Evolutionary conservation across 352 stramenopile genomes (phyloP).

Genomic region (Phytopythium boreale): DNA sequence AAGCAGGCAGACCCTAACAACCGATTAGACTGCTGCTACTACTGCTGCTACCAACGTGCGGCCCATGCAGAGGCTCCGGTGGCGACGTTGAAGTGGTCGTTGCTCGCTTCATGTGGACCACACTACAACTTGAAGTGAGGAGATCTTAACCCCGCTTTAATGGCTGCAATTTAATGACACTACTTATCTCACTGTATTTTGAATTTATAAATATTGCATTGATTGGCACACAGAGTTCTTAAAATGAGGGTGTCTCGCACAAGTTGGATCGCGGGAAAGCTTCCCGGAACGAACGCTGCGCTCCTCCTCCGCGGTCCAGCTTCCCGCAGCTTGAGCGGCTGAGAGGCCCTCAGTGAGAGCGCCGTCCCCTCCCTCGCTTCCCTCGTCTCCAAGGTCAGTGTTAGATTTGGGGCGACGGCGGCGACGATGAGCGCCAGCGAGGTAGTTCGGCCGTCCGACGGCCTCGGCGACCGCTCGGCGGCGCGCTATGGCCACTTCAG

Average conservation of each 20-base stretch:
- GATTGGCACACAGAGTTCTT: background rate
- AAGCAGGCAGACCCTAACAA: too few species aligned
- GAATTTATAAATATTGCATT: too few species aligned
- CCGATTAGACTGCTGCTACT: too few species aligned
- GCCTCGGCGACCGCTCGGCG: background rate
- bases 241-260: background rate
- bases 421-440: background rate
- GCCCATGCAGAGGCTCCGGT: background rate
- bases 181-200: too few species aligned
- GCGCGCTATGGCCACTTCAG: background rate
- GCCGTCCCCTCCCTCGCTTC: background rate
- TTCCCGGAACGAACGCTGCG: background rate
- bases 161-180: too few species aligned
- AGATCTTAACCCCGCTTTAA: too few species aligned
- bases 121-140: background rate
- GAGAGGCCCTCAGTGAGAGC: too few species aligned
- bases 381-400: background rate
- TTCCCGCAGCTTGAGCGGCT: background rate
- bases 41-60: too few species aligned
- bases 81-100: too few species aligned
- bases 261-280: background rate
- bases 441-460: background rate
- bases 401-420: background rate
- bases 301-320: background rate
- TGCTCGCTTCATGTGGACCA: background rate